phyloP scores from a whole-genome alignment of 2,329 filamentous ascomycete species.

The Pyrenophora teres region DNA sequence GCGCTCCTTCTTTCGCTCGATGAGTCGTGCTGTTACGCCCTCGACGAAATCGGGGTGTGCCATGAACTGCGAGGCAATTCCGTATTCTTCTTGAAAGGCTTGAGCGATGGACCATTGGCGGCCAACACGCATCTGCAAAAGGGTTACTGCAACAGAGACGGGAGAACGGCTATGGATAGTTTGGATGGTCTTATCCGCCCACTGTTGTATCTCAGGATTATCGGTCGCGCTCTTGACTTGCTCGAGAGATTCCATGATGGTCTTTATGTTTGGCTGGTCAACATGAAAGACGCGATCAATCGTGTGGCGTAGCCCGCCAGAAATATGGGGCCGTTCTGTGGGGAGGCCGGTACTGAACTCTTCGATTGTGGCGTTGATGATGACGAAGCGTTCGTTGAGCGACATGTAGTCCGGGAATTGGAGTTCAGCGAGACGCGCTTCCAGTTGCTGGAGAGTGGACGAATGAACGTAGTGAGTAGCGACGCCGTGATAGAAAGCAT shows the following conservation, averaged over 20 bases:
- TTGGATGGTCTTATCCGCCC: constrained; percentile 77
- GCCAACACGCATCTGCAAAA: constrained; percentile 80
- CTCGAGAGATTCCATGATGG: constrained; percentile 72
- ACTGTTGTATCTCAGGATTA: constrained; percentile 59
- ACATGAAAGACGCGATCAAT: constrained; percentile 71
- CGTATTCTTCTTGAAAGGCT: constrained; percentile 83
- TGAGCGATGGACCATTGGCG: constrained; percentile 78
- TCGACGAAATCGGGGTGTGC: constrained; percentile 86
- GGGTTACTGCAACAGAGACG: constrained; percentile 81
- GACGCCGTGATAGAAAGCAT: constrained; percentile 87
- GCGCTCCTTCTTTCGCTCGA: constrained; percentile 67
- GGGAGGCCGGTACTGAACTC: constrained; percentile 90
- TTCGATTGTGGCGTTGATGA: constrained; percentile 86
- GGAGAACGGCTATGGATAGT: constrained; percentile 81
- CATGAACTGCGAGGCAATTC: constrained; percentile 89
- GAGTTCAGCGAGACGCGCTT: constrained; percentile 85
- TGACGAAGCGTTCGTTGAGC: constrained; percentile 65
- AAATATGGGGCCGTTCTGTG: constrained; percentile 57
- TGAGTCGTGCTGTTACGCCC: constrained; percentile 81
- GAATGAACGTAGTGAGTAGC: constrained; percentile 98
- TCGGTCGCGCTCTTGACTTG: constrained; percentile 46
- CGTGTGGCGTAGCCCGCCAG: constrained; percentile 72
- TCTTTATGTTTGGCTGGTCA: constrained; percentile 64
- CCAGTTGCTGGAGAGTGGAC: constrained; percentile 77
- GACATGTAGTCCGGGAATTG: constrained; percentile 79